A percentile compares a stretch with the other conserved stretches of the same genome.
Evolutionary conservation across 2,329 filamentous ascomycete genomes (phyloP).

Genomic region (Sporothrix pseudoabietina): DNA sequence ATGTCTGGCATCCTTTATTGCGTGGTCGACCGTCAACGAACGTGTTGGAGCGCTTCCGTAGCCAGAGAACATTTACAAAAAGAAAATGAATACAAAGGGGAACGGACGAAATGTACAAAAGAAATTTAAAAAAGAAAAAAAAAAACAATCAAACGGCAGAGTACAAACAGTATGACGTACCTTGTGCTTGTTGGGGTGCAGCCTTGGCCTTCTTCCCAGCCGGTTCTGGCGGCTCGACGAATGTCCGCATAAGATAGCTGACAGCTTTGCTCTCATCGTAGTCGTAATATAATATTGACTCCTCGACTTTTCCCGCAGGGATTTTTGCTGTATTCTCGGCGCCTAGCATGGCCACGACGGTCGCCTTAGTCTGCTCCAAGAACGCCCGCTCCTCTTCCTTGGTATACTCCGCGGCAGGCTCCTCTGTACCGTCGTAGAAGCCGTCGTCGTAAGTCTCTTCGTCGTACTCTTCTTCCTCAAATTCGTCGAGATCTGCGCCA

Average conservation of each 20-base stretch:
- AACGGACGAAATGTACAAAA: background rate
- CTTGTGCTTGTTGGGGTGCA: conserved; percentile 36
- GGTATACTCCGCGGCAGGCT: conserved; percentile 35
- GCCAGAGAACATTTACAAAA: background rate
- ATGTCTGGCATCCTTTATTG: conserved; percentile 23
- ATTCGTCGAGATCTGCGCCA: conserved; percentile 56
- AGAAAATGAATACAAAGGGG: background rate
- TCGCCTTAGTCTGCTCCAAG: conserved; percentile 51
- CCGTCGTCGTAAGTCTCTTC: conserved; percentile 49
- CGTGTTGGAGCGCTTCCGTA: conserved; percentile 20
- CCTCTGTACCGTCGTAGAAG: conserved; percentile 47
- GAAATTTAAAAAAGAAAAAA: background rate
- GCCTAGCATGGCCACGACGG: conserved; percentile 68
- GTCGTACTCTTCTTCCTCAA: conserved; percentile 43
- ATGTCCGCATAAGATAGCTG: conserved; percentile 72
- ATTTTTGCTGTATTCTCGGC: conserved; percentile 56
- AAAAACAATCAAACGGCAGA: background rate
- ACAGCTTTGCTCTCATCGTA: conserved; percentile 88
- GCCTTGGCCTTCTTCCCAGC: conserved; percentile 42
- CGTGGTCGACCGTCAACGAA: conserved; percentile 32
- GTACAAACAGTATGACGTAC: conserved; percentile 1
- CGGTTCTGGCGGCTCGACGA: conserved; percentile 47
- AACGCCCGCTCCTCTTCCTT: conserved; percentile 51
- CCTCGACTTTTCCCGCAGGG: conserved; percentile 71
- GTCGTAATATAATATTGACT: conserved; percentile 93